A percentile compares a stretch with the other conserved stretches of the same genome.
phyloP scores from a whole-genome alignment of 1,139 yeast genomes.

The Sugiyamaella novakii region DNA sequence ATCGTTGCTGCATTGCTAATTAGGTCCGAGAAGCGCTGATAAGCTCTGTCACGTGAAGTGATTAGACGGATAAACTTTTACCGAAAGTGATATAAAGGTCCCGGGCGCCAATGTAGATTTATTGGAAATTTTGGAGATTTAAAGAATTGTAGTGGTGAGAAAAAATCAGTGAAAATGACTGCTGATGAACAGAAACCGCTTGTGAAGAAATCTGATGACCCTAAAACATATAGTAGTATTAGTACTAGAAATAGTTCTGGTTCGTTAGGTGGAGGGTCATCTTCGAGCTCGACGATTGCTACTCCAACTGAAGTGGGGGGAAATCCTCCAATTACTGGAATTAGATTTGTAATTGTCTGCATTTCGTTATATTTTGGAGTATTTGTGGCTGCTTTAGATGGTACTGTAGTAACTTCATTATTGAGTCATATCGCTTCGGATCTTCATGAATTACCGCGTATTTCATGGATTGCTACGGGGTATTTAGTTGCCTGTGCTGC shows the following conservation, averaged over 20 bases:
- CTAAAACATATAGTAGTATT: constrained; percentile 2
- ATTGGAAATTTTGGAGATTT: no score
- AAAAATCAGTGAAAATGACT: constrained; percentile 10
- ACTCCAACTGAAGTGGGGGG: no score
- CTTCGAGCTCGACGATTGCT: constrained; percentile 5
- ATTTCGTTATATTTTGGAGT: constrained; percentile 51
- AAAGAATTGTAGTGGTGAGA: no score
- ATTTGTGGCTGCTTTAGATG: constrained; percentile 61
- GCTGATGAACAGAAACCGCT: constrained; percentile 3
- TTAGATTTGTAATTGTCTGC: constrained; percentile 16
- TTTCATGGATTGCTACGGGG: constrained; percentile 64
- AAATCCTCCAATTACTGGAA: no score
- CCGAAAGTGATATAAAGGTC: neutral
- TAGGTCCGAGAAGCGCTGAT: constrained; percentile 4
- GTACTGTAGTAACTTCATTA: constrained; percentile 66
- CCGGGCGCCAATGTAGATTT: no score
- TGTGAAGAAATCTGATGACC: constrained; percentile 9
- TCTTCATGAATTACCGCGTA: constrained; percentile 53
- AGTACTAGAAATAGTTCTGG: constrained; percentile 8
- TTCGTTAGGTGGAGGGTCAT: neutral
- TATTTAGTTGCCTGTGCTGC: constrained; percentile 63
- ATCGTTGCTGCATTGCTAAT: neutral
- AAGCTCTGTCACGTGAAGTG: constrained; percentile 1
- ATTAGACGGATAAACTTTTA: no score
- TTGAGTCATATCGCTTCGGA: constrained; percentile 66